These are phyloP conservation scores for Aspergillus eucalypticola DNA, from an alignment of 2,329 filamentous ascomycete species.

Conservation along the genomic window DNA sequence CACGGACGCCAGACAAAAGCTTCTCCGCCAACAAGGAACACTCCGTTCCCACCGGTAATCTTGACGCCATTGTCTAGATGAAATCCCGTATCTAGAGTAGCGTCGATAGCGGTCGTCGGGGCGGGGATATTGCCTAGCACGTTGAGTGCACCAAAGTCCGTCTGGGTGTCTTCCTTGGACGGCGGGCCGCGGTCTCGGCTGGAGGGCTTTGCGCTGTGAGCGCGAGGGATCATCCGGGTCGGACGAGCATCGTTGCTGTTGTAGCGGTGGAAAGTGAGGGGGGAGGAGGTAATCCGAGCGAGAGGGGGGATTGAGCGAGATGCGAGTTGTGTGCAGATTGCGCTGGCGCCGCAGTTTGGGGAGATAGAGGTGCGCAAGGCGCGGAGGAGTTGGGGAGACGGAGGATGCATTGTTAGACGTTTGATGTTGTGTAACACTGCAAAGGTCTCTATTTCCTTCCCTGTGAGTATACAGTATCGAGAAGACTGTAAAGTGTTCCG, in stretches of 20 bases:
- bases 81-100: slow-evolving; percentile 81
- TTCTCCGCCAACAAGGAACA: slow-evolving; percentile 81
- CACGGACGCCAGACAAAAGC: slow-evolving; percentile 89
- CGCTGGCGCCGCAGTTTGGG: slow-evolving; percentile 14
- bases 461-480: neutral
- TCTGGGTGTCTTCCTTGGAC: slow-evolving; percentile 64
- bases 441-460: neutral
- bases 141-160: slow-evolving; percentile 74
- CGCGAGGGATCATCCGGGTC: slow-evolving; percentile 34
- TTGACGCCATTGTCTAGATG: slow-evolving; percentile 77
- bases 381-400: slow-evolving; percentile 45
- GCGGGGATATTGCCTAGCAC: slow-evolving; percentile 73
- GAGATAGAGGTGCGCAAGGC: slow-evolving; percentile 41
- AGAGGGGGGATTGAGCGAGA: slow-evolving; percentile 11
- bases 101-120: slow-evolving; percentile 80
- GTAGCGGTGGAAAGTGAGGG: slow-evolving; percentile 15
- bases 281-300: neutral
- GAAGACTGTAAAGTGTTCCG: neutral
- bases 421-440: neutral
- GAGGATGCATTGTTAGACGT: slow-evolving; percentile 38
- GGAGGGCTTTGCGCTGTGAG: slow-evolving; percentile 39
- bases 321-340: slow-evolving; percentile 17
- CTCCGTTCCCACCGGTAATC: slow-evolving; percentile 68
- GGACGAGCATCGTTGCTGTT: slow-evolving; percentile 30
- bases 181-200: slow-evolving; percentile 61